These are phyloP conservation scores for Eustoma russellianum DNA, from an alignment of 257 asterid genomes.

Conservation along the genomic window DNA sequence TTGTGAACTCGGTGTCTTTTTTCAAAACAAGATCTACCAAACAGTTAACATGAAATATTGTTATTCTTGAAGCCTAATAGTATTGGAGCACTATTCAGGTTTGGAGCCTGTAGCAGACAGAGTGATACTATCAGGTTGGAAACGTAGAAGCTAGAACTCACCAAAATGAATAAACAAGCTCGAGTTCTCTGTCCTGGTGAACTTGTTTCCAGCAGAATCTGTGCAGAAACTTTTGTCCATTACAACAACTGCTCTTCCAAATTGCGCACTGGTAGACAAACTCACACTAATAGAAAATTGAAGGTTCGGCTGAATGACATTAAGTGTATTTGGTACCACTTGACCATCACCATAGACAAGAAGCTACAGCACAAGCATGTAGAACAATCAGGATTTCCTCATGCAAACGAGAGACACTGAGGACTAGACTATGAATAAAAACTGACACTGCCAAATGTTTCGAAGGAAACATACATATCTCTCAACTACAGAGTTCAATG, in stretches of 20 bases:
- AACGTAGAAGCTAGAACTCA: conserved; percentile 22
- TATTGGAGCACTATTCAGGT: too few relatives aligned
- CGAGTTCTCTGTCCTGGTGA: conserved; percentile 65
- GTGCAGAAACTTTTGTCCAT: conserved; percentile 71
- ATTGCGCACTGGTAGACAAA: conserved; percentile 44
- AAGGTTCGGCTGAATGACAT: conserved; percentile 40
- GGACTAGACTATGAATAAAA: too few relatives aligned
- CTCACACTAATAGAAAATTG: conserved; percentile 52
- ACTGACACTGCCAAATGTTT: too few relatives aligned
- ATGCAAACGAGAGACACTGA: too few relatives aligned
- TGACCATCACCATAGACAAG: conserved; percentile 81
- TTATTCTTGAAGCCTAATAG: too few relatives aligned
- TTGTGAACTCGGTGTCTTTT: too few relatives aligned
- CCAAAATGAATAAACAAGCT: conserved; percentile 65
- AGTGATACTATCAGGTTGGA: not conserved
- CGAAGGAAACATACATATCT: too few relatives aligned
- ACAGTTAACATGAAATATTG: too few relatives aligned
- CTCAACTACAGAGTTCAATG: too few relatives aligned
- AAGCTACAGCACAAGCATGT: conserved; percentile 39
- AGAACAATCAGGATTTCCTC: not conserved
- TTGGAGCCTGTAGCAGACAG: too few relatives aligned
- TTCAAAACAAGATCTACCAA: too few relatives aligned
- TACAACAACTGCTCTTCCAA: conserved; percentile 55
- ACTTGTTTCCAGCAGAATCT: conserved; percentile 76
- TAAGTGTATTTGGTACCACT: conserved; percentile 53